phyloP scores from a whole-genome alignment of 306 rosid species.

The Dryas octopetala region DNA sequence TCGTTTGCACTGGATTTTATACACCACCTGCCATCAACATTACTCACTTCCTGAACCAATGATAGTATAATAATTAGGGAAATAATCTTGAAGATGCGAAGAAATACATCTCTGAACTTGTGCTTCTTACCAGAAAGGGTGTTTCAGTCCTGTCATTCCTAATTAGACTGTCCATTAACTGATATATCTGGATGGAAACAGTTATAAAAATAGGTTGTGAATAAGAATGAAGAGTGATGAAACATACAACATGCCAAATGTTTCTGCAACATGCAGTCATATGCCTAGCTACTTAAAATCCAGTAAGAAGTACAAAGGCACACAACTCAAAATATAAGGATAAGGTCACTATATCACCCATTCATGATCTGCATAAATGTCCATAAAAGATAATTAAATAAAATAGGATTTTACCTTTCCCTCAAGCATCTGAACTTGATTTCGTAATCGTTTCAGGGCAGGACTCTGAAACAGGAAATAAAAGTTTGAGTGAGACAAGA shows the following conservation, averaged over 20 bases:
- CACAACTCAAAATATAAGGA: not conserved
- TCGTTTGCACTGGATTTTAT: slow-evolving; percentile 57
- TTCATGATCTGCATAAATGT: not conserved
- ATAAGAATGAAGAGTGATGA: not conserved
- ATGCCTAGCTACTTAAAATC: not conserved
- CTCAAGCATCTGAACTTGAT: slow-evolving; percentile 71
- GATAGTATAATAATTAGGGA: slow-evolving; percentile 27
- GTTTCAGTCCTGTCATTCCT: slow-evolving; percentile 59
- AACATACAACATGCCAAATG: not conserved
- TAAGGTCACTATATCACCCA: not conserved
- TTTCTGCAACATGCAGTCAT: not conserved
- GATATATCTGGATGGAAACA: slow-evolving; percentile 57
- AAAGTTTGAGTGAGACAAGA: slow-evolving; percentile 7
- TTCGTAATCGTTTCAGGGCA: slow-evolving; percentile 58
- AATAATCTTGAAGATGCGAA: slow-evolving; percentile 23
- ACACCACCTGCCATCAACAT: slow-evolving; percentile 92
- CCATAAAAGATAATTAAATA: not conserved
- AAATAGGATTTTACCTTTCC: slow-evolving; percentile 51
- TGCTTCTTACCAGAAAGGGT: slow-evolving; percentile 61
- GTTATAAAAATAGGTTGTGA: not conserved
- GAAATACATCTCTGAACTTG: slow-evolving; percentile 16
- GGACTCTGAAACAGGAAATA: slow-evolving; percentile 55
- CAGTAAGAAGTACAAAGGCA: not conserved
- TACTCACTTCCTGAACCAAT: slow-evolving; percentile 72
- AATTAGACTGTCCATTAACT: slow-evolving; percentile 67